Conservation (phyloP, 2,329 filamentous ascomycete genomes). For the Colletotrichum ledebouriae region DNA sequence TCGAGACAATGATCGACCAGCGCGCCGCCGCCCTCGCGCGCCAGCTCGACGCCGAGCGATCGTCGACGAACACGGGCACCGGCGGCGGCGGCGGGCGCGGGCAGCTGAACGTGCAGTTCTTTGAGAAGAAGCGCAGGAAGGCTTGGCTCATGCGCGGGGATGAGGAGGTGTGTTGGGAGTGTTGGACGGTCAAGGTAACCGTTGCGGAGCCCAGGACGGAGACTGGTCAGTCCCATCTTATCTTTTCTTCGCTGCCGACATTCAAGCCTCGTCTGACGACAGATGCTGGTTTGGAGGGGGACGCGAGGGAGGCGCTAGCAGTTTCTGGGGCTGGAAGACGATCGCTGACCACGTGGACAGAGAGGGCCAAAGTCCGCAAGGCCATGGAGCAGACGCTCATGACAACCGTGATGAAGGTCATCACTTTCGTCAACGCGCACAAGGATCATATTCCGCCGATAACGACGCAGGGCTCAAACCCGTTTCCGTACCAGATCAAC, state of each 20-base stretch:
- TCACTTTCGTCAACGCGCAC: constrained; percentile 87
- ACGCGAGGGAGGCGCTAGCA: not conserved
- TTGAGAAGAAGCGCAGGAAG: constrained; percentile 90
- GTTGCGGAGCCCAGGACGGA: constrained; percentile 91
- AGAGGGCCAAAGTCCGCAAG: constrained; percentile 87
- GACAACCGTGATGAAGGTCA: constrained; percentile 89
- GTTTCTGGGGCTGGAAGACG: not conserved
- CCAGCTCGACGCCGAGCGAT: constrained; percentile 75
- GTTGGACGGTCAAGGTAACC: constrained; percentile 94
- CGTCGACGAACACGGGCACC: constrained; percentile 43
- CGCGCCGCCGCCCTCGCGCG: constrained; percentile 84
- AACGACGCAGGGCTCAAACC: constrained; percentile 92
- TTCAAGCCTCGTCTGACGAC: too few species aligned
- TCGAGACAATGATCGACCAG: constrained; percentile 94
- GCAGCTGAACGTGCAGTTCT: constrained; percentile 90
- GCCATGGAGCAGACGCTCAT: constrained; percentile 93
- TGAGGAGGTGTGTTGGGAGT: constrained; percentile 97
- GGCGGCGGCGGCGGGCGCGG: constrained; percentile 72
- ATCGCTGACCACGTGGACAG: constrained; percentile 59
- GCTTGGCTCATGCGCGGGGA: constrained; percentile 84
- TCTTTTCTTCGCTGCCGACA: too few species aligned
- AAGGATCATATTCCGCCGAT: constrained; percentile 98
- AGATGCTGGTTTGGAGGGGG: not conserved
- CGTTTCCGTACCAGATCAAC: constrained; percentile 93
- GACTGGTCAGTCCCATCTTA: constrained; percentile 71